These are phyloP conservation scores for Neoboletus subvelutipes DNA, from an alignment of 768 basidiomycete species.

Conservation along the genomic window DNA sequence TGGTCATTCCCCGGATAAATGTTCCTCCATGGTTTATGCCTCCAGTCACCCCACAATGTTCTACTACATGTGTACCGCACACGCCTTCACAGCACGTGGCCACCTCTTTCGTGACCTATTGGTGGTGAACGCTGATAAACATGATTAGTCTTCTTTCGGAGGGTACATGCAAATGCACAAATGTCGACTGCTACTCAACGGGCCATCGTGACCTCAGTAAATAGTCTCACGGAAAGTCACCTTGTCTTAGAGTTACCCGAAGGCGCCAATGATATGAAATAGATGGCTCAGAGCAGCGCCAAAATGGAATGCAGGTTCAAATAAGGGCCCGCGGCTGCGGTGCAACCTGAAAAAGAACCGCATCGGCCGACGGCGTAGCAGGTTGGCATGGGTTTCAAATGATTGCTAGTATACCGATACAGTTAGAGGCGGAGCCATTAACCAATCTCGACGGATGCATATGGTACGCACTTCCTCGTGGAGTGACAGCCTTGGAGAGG, in stretches of 20 bases:
- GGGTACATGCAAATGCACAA: not conserved
- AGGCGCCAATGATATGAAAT: not conserved
- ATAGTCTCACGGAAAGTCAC: too few species aligned
- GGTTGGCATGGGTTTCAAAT: not conserved
- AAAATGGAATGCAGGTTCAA: not conserved
- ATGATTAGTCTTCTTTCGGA: too few species aligned
- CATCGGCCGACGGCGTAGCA: not conserved
- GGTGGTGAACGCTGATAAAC: too few species aligned
- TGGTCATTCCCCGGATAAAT: not conserved
- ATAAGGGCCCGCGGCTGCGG: not conserved
- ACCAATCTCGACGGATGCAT: not conserved
- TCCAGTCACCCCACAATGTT: not conserved
- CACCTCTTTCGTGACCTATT: too few species aligned
- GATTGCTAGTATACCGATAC: not conserved
- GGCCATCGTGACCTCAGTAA: not conserved
- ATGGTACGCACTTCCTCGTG: not conserved
- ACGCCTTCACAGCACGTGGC: too few species aligned
- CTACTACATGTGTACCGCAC: not conserved
- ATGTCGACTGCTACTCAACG: not conserved
- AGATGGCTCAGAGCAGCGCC: too few species aligned
- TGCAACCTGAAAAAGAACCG: not conserved
- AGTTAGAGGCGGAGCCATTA: not conserved
- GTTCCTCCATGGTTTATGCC: too few species aligned
- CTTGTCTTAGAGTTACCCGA: not conserved
- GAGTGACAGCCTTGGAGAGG: too few species aligned